phyloP scores from a whole-genome alignment of 208 protist genomes.

The Leishmania guyanensis region DNA sequence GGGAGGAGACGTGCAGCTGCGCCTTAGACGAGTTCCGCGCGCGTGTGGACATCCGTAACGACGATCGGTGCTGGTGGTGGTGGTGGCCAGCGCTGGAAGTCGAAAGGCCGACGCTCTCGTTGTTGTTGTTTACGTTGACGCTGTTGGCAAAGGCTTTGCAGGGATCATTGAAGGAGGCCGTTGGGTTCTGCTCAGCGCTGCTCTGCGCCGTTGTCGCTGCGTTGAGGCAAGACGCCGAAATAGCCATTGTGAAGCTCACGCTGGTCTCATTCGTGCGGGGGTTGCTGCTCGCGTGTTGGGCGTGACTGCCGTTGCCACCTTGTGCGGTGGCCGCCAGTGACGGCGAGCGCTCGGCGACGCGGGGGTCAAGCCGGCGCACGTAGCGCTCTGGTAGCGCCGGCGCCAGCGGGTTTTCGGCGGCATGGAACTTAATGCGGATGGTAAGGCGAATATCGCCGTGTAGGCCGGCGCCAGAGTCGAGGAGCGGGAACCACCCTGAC shows the following conservation, averaged over 20 bases:
- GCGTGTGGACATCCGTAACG: not conserved
- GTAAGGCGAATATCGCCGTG: constrained; percentile 88
- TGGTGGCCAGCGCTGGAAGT: not conserved
- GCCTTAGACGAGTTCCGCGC: not conserved
- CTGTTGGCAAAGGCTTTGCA: not conserved
- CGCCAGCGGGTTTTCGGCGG: constrained; percentile 83
- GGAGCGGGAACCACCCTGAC: constrained; percentile 93
- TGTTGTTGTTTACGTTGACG: constrained; percentile 4
- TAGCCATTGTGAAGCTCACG: constrained; percentile 8
- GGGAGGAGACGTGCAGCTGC: not conserved
- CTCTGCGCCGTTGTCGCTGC: not conserved
- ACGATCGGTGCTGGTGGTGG: not conserved
- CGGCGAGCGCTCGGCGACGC: constrained; percentile 8
- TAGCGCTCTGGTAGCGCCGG: constrained; percentile 74
- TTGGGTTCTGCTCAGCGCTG: constrained; percentile 6
- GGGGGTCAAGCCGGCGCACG: constrained; percentile 36
- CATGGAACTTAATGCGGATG: constrained; percentile 90
- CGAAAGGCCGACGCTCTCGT: not conserved
- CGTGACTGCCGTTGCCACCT: not conserved
- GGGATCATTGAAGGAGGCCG: not conserved
- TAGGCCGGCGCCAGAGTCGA: constrained; percentile 80
- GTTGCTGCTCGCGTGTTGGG: not conserved
- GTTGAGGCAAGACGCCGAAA: not conserved
- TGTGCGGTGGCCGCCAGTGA: not conserved
- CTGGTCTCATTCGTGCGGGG: constrained; percentile 8